Base-by-base conservation (phyloP, 495 filamentous ascomycete species). In the Annulohypoxylon moriforme region DNA sequence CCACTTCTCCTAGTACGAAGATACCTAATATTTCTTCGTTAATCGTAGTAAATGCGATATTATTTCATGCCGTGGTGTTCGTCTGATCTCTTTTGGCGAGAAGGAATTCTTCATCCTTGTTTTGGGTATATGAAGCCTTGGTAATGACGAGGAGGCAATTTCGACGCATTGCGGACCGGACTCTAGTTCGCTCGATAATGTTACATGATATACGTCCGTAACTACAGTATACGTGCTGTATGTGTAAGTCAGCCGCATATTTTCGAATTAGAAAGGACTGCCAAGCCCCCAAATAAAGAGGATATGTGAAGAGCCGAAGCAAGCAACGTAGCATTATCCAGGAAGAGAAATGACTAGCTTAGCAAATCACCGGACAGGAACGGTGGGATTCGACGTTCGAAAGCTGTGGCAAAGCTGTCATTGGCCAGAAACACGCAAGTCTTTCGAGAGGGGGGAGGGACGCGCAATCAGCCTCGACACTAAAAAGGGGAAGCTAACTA, bases 291-390 rank as follows among this genome's bases (percentile, higher is more conserved):
- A 56, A 67, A 46, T 40, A 69, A 58, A 34, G 66, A 67, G 29
- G 65, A 73, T 58, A 69, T 69, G 65, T 62, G 65, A 69, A 66
- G 65, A 73, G 66, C 70, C 70, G 70, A 73, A 68, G 70, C 70
- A 69, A 67, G 71, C 66, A 73, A 73, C 71, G 71, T 73, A 73
- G 67, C 61, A 73, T 69, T 68, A 68, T 49, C 71, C 67, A 71
- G 50, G 59, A 73, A 46, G 50, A 63, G 68, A 67, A 59, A 18
- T 44, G 55, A 60, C 58, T 50, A 68, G 46, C 67, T 71, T 67
- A 67, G 67, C 72, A 71, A 70, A 71, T 70, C 59, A 74, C 24
- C 72, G 50, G 61, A 67, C 34, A 72, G 49, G 61, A 63, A 62
- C 46, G 61, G 66, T 73, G 62, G 71, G 71, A 73, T 73, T 73